Conservation (phyloP, 176 grass and related monocot genomes). For the Panicum miliaceum region DNA sequence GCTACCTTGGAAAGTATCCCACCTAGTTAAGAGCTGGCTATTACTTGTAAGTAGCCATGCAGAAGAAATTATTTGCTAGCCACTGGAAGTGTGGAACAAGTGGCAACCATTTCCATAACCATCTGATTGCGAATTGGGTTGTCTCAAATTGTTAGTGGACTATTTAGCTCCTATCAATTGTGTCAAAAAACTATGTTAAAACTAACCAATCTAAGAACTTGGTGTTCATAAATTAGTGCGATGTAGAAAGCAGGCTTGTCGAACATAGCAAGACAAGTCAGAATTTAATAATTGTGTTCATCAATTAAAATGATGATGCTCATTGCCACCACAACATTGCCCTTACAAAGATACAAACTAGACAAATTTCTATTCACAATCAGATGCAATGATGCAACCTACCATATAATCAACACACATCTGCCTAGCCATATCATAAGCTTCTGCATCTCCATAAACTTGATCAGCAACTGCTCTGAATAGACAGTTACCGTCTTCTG, state of each 20-base stretch:
- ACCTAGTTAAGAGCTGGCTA: neutral
- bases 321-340: neutral
- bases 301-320: conserved; percentile 2
- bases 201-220: conserved; percentile 17
- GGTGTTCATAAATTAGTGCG: neutral
- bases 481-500: conserved; percentile 90
- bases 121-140: neutral
- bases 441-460: conserved; percentile 96
- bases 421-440: conserved; percentile 93
- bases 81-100: conserved; percentile 12
- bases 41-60: conserved; percentile 17
- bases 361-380: neutral
- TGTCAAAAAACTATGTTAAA: conserved; percentile 2
- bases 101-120: conserved; percentile 18
- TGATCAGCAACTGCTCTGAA: conserved; percentile 99
- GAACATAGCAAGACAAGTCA: neutral
- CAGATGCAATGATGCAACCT: conserved; percentile 32
- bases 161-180: neutral
- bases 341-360: neutral
- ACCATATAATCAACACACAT: conserved; percentile 99
- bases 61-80: conserved; percentile 29
- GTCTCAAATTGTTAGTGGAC: neutral
- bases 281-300: neutral
- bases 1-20: neutral
- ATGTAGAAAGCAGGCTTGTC: neutral